These are phyloP conservation scores for Solanum lycopersicoides DNA, from an alignment of 257 asterid species.

Conservation along the genomic window DNA sequence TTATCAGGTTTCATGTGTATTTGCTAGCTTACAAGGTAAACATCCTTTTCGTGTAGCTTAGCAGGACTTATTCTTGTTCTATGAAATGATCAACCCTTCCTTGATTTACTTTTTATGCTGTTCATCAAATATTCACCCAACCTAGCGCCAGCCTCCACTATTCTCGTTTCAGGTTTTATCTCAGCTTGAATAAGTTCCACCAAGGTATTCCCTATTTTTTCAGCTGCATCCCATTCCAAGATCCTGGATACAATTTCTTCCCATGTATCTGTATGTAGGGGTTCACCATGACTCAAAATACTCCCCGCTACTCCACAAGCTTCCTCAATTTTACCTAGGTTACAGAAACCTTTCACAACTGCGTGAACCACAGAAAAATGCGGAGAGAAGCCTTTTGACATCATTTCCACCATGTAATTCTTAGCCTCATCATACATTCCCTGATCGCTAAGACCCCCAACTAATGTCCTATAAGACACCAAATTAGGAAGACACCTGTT, in stretches of 20 bases:
- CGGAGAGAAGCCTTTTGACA: slow-evolving; percentile 42
- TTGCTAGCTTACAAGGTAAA: not conserved
- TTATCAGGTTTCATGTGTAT: not conserved
- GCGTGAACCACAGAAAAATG: slow-evolving; percentile 62
- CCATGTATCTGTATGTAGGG: slow-evolving; percentile 67
- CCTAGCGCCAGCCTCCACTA: slow-evolving; percentile 57
- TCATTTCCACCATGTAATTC: slow-evolving; percentile 39
- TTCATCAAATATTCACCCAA: slow-evolving; percentile 56
- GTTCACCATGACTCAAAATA: slow-evolving; percentile 38
- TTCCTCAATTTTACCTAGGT: slow-evolving; percentile 53
- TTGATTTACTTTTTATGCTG: slow-evolving; percentile 32
- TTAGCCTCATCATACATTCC: slow-evolving; percentile 76
- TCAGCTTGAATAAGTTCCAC: slow-evolving; percentile 43
- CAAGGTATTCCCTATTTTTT: slow-evolving; percentile 19
- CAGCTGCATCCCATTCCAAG: slow-evolving; percentile 31
- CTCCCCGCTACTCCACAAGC: slow-evolving; percentile 54
- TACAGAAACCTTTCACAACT: slow-evolving; percentile 53
- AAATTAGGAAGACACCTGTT: slow-evolving; percentile 79
- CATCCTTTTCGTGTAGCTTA: not conserved
- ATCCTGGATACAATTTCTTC: slow-evolving; percentile 48
- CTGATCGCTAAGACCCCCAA: slow-evolving; percentile 66
- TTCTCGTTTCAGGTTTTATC: slow-evolving; percentile 43
- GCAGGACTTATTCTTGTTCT: not conserved
- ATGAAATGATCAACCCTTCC: slow-evolving; percentile 14
- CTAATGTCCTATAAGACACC: slow-evolving; percentile 59